These are phyloP conservation scores for Cucurbita ficifolia DNA, from an alignment of 306 rosid species.

Conservation along the genomic window DNA sequence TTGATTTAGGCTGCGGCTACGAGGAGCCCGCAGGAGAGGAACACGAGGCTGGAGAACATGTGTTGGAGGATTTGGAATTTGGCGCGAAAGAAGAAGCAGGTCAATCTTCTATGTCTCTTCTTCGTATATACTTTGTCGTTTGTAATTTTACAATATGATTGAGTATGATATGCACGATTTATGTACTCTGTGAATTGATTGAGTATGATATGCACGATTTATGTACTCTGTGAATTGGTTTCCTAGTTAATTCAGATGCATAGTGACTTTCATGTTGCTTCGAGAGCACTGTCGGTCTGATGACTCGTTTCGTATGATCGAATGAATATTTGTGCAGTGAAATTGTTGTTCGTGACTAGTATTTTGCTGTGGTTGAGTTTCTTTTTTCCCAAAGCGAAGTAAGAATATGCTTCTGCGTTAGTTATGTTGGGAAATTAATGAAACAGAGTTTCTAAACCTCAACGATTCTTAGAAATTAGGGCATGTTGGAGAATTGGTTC, in stretches of 20 bases:
- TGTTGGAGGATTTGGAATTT: slow-evolving; percentile 61
- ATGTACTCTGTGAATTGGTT: neutral
- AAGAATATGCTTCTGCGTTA: neutral
- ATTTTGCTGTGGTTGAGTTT: neutral
- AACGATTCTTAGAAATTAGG: neutral
- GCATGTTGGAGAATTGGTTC: neutral
- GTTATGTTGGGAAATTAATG: neutral
- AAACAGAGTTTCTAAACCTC: neutral
- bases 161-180: neutral
- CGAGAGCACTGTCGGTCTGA: neutral
- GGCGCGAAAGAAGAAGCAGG: slow-evolving; percentile 60
- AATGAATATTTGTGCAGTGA: neutral
- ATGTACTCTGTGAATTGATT: neutral
- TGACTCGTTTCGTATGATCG: neutral
- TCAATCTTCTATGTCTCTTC: neutral
- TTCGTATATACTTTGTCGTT: neutral
- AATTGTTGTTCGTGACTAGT: neutral
- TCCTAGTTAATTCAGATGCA: no score
- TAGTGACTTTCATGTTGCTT: no score
- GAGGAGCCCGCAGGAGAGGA: slow-evolving; percentile 47
- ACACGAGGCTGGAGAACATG: slow-evolving; percentile 54
- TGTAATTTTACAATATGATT: neutral
- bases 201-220: neutral
- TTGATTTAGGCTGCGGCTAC: slow-evolving; percentile 42
- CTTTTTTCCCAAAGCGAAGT: neutral